Base-by-base conservation (phyloP, 179 eudicot genomes). In the Corrigiola litoralis region DNA sequence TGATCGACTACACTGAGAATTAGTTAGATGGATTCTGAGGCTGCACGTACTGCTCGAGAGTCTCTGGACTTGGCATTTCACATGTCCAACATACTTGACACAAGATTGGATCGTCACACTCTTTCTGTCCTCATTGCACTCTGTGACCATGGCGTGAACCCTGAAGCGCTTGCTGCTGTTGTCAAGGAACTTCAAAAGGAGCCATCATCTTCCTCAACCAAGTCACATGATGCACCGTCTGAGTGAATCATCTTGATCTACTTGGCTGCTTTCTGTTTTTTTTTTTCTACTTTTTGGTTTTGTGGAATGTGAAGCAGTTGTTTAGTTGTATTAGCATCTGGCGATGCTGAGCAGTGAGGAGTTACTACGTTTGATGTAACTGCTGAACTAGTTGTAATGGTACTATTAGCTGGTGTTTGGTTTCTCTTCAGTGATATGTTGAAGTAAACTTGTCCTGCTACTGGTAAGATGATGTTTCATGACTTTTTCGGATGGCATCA, bases 81-180 rank as follows among this genome's bases (percentile, higher is more conserved):
- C 29, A 85, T 89, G 87, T 87, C 95, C 3, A 89, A 85, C 74
- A 75, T 89, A 63, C 91, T 89, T 28, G 96, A 85, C 40, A 87
- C 96, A 1, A 89, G 96, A 20, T 71, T 89, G 11, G 96, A 87
- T 73, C 96, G 96, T 20, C 91, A 89, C 77, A 85, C 95, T 14
- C 88, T 89, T 40, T 89, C 96, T n/a, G 73, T 89, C 38, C 81
- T 87, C 23, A 77, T 83, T 46, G 79, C 96, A 10, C 87, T 89
- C 2, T 87, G 96, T 57, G 96, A 89, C 16, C 63, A 77, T 53
- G 95, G 95, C 46, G 45, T 87, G 46, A 89, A 85, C 52, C 95
- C 96, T 1, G 95, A 89, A 64, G 81, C 89, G 4, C 81, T 89
- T 34, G 96, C 95, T 48, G 83, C 91, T 57, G 80, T 89, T 27